Evolutionary conservation across 2,329 filamentous ascomycete species (phyloP), one percentile per base, ranked within the genome.

Genomic region (Epichloe sibirici): DNA sequence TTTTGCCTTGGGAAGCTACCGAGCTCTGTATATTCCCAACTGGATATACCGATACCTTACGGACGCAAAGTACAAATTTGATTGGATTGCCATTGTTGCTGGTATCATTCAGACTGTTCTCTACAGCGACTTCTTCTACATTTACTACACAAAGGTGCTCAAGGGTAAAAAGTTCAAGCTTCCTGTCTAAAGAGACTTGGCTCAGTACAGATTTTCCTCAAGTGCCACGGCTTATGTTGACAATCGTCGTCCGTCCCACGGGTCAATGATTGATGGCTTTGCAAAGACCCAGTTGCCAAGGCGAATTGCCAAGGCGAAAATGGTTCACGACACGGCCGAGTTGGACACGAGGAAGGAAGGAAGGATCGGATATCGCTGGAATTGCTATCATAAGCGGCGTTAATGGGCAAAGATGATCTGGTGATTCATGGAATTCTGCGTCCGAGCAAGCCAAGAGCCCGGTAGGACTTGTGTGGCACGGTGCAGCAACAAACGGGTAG

Each of bases 81-180:
- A 97, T 66, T 87, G 84, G 58, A 94, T 96, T 60, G 86, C 90
- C 21, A 85, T 96, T 49, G 66, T 93, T 57, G 93, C 94, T 3
- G 93, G 93, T 12, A 78, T 97, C 52, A 74, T 97, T 58, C 93
- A 98, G 76, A 98, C 93, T 0, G 73, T 98, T 48, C 76, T 98
- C 54, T 98, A 98, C 75, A 95, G 89, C 57, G 93, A 98, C 74
- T 98, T 98, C 75, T 98, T 98, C 80, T 98, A 90, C 78, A 91
- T 98, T 64, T 98, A 98, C 75, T 98, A 96, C 74, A 95, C 86
- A 55, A 97, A 96, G 83, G 85, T 91, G 47, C 74, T 90, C 71
- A 88, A 90, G 75, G 87, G 87, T 61, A 87, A 88, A 77, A 90
- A 88, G 74, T 91, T 91, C 69, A 88, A 89, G 69, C 75, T 91